These are phyloP conservation scores for Hygrophorus russula DNA, from an alignment of 768 basidiomycete species.

Conservation along the genomic window DNA sequence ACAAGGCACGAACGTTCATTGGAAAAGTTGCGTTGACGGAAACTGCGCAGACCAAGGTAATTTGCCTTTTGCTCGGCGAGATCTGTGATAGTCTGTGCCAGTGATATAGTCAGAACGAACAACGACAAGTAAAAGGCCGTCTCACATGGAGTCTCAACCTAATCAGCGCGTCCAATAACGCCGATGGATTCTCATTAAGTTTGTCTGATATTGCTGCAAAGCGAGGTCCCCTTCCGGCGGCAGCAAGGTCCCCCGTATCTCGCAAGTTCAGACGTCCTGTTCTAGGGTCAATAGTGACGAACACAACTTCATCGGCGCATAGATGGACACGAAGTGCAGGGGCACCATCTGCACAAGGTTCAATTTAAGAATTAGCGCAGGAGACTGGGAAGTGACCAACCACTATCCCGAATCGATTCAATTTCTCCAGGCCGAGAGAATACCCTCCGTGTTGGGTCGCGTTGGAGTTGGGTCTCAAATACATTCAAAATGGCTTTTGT, in stretches of 20 bases:
- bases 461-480: slow-evolving; percentile 45
- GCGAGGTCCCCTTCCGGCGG: slow-evolving; percentile 58
- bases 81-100: slow-evolving; percentile 70
- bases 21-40: slow-evolving; percentile 55
- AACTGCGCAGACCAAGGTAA: slow-evolving; percentile 73
- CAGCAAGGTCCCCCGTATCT: slow-evolving; percentile 73
- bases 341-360: slow-evolving; percentile 29
- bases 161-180: slow-evolving; percentile 46
- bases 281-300: slow-evolving; percentile 68
- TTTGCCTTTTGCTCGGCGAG: slow-evolving; percentile 77
- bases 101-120: slow-evolving; percentile 2
- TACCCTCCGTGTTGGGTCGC: slow-evolving; percentile 36
- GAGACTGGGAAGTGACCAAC: slow-evolving; percentile 1
- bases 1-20: slow-evolving; percentile 38
- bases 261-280: slow-evolving; percentile 70
- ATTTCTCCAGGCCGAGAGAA: slow-evolving; percentile 58
- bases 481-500: slow-evolving; percentile 46
- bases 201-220: slow-evolving; percentile 47
- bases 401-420: slow-evolving; percentile 44
- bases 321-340: slow-evolving; percentile 57
- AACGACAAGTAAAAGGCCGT: slow-evolving; percentile 1
- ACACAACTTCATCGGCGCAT: slow-evolving; percentile 66
- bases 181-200: slow-evolving; percentile 59
- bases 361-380: neutral
- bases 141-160: slow-evolving; percentile 54